Percentiles rank a stretch among this genome's conserved stretches.
Evolutionary conservation across 2,329 filamentous ascomycete species (phyloP).

Genomic region (Teratosphaeria gauchensis): DNA sequence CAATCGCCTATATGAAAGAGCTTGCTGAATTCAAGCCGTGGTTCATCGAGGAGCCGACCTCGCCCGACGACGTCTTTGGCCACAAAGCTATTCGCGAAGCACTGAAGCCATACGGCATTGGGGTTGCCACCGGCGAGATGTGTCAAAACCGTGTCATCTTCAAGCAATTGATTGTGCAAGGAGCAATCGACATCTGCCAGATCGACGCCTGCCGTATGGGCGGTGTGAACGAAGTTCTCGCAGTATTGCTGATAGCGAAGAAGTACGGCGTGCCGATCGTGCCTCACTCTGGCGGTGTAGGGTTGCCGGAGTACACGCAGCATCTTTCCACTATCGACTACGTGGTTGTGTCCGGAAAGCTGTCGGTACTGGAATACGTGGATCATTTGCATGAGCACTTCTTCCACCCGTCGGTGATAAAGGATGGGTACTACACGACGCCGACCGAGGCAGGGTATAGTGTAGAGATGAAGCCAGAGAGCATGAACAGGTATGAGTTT

Average conservation of each 20-base stretch:
- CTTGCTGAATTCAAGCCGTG: conserved; percentile 76
- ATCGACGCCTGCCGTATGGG: conserved; percentile 84
- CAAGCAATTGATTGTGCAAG: conserved; percentile 75
- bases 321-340: conserved; percentile 90
- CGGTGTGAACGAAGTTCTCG: conserved; percentile 83
- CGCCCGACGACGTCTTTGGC: conserved; percentile 79
- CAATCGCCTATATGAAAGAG: conserved; percentile 74
- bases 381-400: conserved; percentile 94
- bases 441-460: conserved; percentile 76
- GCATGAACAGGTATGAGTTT: conserved; percentile 70
- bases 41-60: conserved; percentile 94
- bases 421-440: conserved; percentile 80
- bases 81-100: conserved; percentile 79
- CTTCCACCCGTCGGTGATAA: conserved; percentile 67
- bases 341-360: conserved; percentile 72
- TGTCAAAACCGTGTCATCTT: conserved; percentile 91
- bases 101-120: conserved; percentile 63
- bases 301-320: conserved; percentile 87
- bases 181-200: conserved; percentile 80
- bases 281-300: conserved; percentile 81
- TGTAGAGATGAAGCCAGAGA: conserved; percentile 85
- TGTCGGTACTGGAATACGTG: conserved; percentile 72
- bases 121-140: conserved; percentile 89
- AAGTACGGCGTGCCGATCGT: conserved; percentile 75
- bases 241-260: conserved; percentile 77